Evolutionary conservation across 176 grass and related monocot genomes (phyloP).

Genomic region (Aegilops tauschii): DNA sequence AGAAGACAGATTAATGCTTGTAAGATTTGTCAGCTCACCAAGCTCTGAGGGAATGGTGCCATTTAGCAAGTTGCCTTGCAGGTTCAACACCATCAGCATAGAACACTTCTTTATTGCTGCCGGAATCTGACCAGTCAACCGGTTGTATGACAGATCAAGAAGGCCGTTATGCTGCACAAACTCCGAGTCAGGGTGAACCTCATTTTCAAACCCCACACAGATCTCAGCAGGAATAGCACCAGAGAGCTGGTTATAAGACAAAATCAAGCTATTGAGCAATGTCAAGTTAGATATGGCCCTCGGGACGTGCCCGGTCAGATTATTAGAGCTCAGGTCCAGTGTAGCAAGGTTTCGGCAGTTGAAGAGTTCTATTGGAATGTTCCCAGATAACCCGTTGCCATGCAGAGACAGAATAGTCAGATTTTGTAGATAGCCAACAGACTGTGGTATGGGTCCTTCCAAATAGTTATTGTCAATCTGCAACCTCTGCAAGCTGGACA

Average conservation of each 20-base stretch:
- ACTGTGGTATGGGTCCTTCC: constrained; percentile 65
- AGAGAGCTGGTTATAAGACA: constrained; percentile 76
- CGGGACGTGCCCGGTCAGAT: constrained; percentile 67
- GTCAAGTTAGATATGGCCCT: constrained; percentile 67
- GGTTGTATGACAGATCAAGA: constrained; percentile 88
- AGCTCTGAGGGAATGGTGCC: constrained; percentile 82
- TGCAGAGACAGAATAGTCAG: constrained; percentile 78
- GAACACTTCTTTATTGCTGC: constrained; percentile 60
- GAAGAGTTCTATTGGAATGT: constrained; percentile 83
- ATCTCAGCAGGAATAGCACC: constrained; percentile 73
- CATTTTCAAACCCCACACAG: constrained; percentile 70
- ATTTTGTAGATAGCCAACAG: constrained; percentile 68
- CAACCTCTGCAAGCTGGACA: constrained; percentile 65
- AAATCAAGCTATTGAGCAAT: constrained; percentile 79
- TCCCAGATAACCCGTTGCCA: constrained; percentile 76
- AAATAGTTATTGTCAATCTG: constrained; percentile 78
- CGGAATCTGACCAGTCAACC: constrained; percentile 69
- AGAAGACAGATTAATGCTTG: constrained; percentile 67
- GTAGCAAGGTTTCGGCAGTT: constrained; percentile 76
- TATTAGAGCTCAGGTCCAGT: constrained; percentile 78
- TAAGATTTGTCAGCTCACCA: constrained; percentile 65
- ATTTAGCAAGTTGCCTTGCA: constrained; percentile 80
- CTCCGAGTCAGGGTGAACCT: constrained; percentile 73
- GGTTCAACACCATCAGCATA: constrained; percentile 59
- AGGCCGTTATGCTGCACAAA: constrained; percentile 92